Base-by-base conservation (phyloP, 2,329 filamentous ascomycete genomes). In the Mycocentrospora acerina region DNA sequence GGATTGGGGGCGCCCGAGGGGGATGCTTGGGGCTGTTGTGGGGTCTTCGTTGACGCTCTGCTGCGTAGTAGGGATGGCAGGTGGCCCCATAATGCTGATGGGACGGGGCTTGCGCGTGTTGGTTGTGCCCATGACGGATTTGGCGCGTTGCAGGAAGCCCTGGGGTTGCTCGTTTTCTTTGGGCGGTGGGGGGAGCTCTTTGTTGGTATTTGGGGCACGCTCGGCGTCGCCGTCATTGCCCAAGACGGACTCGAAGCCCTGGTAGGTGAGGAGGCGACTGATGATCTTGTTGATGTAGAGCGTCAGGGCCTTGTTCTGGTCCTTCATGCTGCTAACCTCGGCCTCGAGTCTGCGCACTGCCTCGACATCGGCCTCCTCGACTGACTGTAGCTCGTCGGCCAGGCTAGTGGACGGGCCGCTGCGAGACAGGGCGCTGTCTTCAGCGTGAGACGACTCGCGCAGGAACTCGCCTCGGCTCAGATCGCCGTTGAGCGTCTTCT, bases 281-380 rank as follows among this genome's bases (percentile, higher is more conserved):
- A 98, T 95, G 67, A 98, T 97, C 73, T 93, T 95, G 79, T 97
- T 95, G 75, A 98, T 96, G 73, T 98, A 98, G 51, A 97, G 76
- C 16, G 90, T 95, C 55, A 98, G 76, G 19, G 93, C 93, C 74
- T 97, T 97, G 76, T 98, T 97, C 73, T 95, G 85, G 65, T 95
- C 91, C 71, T 88, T 91, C 55, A 88, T 74, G 7, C 80, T 77
- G 68, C 86, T 89, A 53, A 93, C 69, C 57, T 97, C 91, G 9
- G 76, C 70, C 64, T 96, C 90, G 10, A 93, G 75, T 35, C 81
- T 82, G 56, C 84, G 84, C 51, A 80, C 53, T 38, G 55, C 45
- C 22, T 66, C 60, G 7, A 51, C 57, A 24, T 84, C 81, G 14
- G 59, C 62, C 42, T 78, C 79, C 30, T 76, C 78, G 4, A 68